Conservation (phyloP, 768 basidiomycete genomes). For the Pluteus cervinus region DNA sequence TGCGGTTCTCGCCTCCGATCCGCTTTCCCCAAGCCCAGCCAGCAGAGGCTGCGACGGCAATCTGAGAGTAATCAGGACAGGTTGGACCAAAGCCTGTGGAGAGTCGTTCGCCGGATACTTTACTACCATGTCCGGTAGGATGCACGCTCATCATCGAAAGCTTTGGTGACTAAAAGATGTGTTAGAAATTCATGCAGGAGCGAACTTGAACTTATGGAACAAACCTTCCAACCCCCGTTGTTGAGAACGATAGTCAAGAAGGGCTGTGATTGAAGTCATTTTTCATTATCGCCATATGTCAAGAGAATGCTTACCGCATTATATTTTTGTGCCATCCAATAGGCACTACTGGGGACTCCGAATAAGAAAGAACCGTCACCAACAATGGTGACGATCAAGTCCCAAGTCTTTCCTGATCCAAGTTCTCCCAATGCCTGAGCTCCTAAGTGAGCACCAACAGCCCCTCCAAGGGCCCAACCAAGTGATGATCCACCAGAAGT, state of each 20-base stretch:
- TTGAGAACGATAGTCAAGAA: conserved; percentile 68
- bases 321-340: conserved; percentile 70
- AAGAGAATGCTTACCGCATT: conserved; percentile 40
- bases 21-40: conserved; percentile 59
- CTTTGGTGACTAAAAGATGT: conserved; percentile 41
- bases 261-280: conserved; percentile 36
- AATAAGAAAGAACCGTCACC: conserved; percentile 72
- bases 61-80: conserved; percentile 52
- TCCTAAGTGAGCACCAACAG: conserved; percentile 52
- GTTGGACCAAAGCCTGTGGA: conserved; percentile 62
- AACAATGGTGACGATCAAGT: conserved; percentile 54
- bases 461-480: conserved; percentile 64
- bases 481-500: conserved; percentile 60
- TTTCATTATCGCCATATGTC: neutral
- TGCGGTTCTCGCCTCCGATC: conserved; percentile 20
- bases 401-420: conserved; percentile 25
- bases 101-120: conserved; percentile 38
- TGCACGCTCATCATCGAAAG: conserved; percentile 62
- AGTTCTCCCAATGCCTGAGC: conserved; percentile 19
- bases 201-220: conserved; percentile 7
- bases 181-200: neutral
- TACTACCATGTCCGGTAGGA: conserved; percentile 49
- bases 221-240: conserved; percentile 64
- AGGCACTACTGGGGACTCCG: conserved; percentile 57
- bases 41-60: conserved; percentile 62